Conservation (phyloP, 2,329 filamentous ascomycete genomes). For the Hymenoscyphus occultus region DNA sequence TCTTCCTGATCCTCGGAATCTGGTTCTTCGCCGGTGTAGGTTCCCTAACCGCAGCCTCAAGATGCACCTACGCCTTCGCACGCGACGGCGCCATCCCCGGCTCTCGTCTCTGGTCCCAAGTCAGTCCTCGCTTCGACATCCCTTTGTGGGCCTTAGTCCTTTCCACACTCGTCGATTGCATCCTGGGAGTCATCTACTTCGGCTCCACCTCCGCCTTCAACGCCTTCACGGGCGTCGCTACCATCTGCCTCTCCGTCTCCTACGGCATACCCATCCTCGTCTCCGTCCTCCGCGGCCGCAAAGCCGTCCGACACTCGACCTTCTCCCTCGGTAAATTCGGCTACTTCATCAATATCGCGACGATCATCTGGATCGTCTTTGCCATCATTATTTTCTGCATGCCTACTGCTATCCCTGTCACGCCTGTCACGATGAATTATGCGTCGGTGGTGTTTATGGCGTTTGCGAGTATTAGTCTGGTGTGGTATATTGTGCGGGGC, state of each 20-base stretch:
- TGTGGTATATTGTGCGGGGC: slow-evolving; percentile 63
- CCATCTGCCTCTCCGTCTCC: slow-evolving; percentile 72
- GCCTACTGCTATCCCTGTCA: slow-evolving; percentile 60
- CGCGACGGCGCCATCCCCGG: slow-evolving; percentile 65
- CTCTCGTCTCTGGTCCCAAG: slow-evolving; percentile 61
- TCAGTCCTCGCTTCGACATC: slow-evolving; percentile 64
- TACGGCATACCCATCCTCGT: slow-evolving; percentile 76
- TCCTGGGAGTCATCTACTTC: slow-evolving; percentile 77
- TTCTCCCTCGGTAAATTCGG: slow-evolving; percentile 70
- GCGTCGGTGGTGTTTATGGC: slow-evolving; percentile 63
- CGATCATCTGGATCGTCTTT: slow-evolving; percentile 68
- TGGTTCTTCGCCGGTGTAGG: slow-evolving; percentile 53
- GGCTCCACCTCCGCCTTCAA: slow-evolving; percentile 75
- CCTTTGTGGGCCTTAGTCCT: slow-evolving; percentile 68
- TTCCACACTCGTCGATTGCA: slow-evolving; percentile 64
- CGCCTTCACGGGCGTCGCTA: slow-evolving; percentile 76
- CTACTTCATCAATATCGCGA: slow-evolving; percentile 63
- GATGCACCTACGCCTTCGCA: slow-evolving; percentile 67
- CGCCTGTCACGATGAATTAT: slow-evolving; percentile 60
- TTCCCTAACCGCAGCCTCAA: slow-evolving; percentile 50
- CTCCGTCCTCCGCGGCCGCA: slow-evolving; percentile 63
- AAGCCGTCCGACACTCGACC: slow-evolving; percentile 60
- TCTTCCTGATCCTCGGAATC: slow-evolving; percentile 48
- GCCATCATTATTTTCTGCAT: slow-evolving; percentile 74
- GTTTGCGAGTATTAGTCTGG: slow-evolving; percentile 56